Conservation (phyloP, 202 grass and related monocot species). For the Eragrostis tef region DNA sequence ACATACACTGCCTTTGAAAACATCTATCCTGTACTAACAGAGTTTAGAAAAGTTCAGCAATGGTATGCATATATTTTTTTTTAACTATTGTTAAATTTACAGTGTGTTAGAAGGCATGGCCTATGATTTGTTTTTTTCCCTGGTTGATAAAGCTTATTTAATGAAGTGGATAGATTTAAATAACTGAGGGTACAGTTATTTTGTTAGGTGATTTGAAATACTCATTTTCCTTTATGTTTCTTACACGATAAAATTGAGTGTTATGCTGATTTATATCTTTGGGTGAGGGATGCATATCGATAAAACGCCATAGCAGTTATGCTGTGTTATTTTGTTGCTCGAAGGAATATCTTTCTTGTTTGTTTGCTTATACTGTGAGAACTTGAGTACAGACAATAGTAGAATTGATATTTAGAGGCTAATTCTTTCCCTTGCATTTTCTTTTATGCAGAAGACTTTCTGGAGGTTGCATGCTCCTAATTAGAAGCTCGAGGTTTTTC, state of each 20-base stretch:
- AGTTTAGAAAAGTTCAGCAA: conserved; percentile 96
- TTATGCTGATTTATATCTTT: background rate
- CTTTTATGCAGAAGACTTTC: conserved; percentile 47
- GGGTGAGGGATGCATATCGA: background rate
- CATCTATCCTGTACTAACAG: conserved; percentile 92
- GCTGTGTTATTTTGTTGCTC: background rate
- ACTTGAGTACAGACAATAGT: too few relatives aligned
- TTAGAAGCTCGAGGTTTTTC: conserved; percentile 5
- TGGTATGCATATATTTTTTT: conserved; percentile 39
- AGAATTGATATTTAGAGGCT: background rate
- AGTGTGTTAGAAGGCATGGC: background rate
- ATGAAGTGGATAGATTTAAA: background rate
- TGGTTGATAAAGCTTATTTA: conserved; percentile 1
- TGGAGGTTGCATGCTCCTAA: background rate
- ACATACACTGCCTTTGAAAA: conserved; percentile 97
- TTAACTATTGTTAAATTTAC: conserved; percentile 4
- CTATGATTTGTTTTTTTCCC: background rate
- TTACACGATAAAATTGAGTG: background rate
- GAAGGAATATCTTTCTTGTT: too few relatives aligned
- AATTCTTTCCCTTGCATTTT: background rate
- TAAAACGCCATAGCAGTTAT: background rate
- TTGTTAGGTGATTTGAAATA: conserved; percentile 3
- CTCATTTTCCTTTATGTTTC: conserved; percentile 9
- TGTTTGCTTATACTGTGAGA: too few relatives aligned
- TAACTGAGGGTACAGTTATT: background rate